Conservation (phyloP, 2,329 filamentous ascomycete genomes). For the Dactylellina cionopaga region DNA sequence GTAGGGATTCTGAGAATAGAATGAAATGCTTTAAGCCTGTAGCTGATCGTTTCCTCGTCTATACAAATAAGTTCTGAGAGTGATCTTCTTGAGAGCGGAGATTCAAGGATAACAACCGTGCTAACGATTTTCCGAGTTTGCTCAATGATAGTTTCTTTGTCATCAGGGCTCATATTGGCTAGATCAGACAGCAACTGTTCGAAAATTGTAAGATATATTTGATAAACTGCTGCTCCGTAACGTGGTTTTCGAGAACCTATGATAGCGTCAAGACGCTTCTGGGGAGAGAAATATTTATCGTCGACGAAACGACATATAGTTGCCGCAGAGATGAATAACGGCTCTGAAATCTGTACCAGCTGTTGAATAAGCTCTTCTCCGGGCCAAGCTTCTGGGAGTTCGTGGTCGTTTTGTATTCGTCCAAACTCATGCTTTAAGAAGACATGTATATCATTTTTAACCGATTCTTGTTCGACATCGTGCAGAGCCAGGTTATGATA, state of each 20-base stretch:
- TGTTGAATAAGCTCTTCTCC: too few relatives aligned
- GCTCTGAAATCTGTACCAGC: not conserved
- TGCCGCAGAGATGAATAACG: constrained; percentile 18
- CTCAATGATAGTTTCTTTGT: not conserved
- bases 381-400: too few relatives aligned
- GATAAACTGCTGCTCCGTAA: constrained; percentile 1
- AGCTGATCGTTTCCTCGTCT: not conserved
- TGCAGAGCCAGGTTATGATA: too few relatives aligned
- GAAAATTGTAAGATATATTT: constrained; percentile 2
- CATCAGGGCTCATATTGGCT: too few relatives aligned
- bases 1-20: constrained; percentile 10
- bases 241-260: not conserved
- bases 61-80: not conserved
- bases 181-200: not conserved
- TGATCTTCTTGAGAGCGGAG: not conserved
- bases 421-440: constrained; percentile 54
- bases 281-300: not conserved
- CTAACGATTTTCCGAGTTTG: not conserved
- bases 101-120: too few relatives aligned
- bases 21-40: not conserved
- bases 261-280: not conserved
- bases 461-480: not conserved
- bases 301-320: constrained; percentile 18
- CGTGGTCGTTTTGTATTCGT: constrained; percentile 55
- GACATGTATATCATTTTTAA: not conserved